phyloP scores from a whole-genome alignment of 805 yeast genomes.

The Lipomyces mesembrius region DNA sequence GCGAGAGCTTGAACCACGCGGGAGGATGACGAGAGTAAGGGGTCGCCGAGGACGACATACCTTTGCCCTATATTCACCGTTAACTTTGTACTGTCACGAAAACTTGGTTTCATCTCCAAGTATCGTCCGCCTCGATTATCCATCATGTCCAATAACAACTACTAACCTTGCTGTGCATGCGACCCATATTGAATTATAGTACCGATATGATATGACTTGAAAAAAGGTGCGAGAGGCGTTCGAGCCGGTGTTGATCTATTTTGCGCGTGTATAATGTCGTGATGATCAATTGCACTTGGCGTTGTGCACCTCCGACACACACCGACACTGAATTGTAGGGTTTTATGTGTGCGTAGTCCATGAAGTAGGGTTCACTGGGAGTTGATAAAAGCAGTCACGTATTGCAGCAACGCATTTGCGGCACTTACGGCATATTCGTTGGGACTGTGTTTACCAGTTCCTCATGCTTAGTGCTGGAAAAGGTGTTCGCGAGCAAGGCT shows the following conservation, averaged over 20 bases:
- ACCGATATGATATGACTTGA: not conserved
- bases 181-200: conserved; percentile 82
- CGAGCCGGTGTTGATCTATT: not conserved
- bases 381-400: no score
- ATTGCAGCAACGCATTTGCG: no score
- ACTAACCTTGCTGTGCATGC: conserved; percentile 86
- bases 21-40: conserved; percentile 99
- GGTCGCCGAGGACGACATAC: conserved; percentile 97
- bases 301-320: no score
- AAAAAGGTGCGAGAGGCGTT: not conserved
- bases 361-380: no score
- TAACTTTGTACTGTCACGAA: not conserved
- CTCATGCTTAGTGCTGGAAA: no score
- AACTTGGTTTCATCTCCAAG: not conserved
- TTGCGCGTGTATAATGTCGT: not conserved
- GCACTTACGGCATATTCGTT: no score
- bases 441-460: no score
- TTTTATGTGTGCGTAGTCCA: no score
- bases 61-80: conserved; percentile 72
- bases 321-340: no score
- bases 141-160: not conserved
- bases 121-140: not conserved
- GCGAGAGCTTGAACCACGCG: conserved; percentile 97
- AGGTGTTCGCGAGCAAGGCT: no score
- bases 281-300: not conserved